Evolutionary conservation across 192 early-diverging fungal species (phyloP).

Genomic region (Coemansia javaensis): DNA sequence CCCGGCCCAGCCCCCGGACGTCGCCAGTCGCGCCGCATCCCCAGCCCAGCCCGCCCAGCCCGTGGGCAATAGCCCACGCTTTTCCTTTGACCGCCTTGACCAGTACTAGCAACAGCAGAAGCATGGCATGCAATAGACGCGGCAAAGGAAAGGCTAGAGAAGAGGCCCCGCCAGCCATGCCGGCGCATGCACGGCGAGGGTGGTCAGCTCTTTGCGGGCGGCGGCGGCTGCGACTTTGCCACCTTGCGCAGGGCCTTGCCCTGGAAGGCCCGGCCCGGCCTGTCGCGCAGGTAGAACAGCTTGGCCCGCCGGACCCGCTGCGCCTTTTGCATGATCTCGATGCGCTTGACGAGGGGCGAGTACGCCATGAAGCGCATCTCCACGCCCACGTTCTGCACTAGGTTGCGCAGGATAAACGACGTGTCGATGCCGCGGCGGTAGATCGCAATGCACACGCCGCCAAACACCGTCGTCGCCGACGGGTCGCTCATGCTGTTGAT

Average conservation of each 20-base stretch:
- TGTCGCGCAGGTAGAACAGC: constrained; percentile 71
- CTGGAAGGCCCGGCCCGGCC: constrained; percentile 69
- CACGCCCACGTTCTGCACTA: constrained; percentile 70
- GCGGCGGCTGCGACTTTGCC: constrained; percentile 13
- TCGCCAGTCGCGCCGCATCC: no score
- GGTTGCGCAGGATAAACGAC: constrained; percentile 72
- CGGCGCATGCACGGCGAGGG: no score
- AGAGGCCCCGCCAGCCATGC: no score
- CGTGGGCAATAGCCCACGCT: no score
- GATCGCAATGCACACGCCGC: constrained; percentile 70
- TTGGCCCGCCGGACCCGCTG: constrained; percentile 64
- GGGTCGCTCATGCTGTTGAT: constrained; percentile 54
- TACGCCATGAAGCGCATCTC: constrained; percentile 70
- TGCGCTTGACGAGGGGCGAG: constrained; percentile 70
- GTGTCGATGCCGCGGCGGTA: constrained; percentile 68
- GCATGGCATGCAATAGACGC: no score
- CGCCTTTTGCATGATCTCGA: constrained; percentile 64
- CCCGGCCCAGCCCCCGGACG: no score
- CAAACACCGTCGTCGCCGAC: constrained; percentile 56
- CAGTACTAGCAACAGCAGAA: no score
- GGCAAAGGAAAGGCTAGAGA: no score
- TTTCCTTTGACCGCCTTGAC: no score
- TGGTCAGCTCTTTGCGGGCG: no score
- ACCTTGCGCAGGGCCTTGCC: constrained; percentile 42
- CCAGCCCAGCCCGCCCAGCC: no score